Base-by-base conservation (phyloP, 768 basidiomycete genomes). In the Auricularia heimuer region DNA sequence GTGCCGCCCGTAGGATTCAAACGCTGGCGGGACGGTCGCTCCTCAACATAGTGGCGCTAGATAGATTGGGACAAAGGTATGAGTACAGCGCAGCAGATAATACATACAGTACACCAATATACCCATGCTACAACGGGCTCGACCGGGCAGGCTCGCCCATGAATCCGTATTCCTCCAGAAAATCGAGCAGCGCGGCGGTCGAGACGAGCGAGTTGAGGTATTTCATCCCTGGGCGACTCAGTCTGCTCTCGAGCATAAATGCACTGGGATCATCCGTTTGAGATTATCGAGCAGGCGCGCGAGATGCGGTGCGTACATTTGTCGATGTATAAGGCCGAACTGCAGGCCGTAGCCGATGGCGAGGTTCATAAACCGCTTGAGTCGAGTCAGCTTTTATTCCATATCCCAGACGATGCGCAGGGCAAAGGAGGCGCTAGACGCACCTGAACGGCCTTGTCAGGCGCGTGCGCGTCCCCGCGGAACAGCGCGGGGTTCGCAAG, bases 401-500 rank as follows among this genome's bases (percentile, higher is more conserved):
- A 29, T 29, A 29, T 29, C 29, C 29, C 29, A 29, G 29, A 29
- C 29, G 29, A 29, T 29, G 29, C 29, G 29, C 29, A 29, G 29
- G 29, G 29, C 29, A 29, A 29, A 29, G 29, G 29, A 29, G 29
- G 29, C 29, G 29, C 29, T 29, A 29, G 29, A 29, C 29, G 10
- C 1, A 75, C 75, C 63, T 77, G 69, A 3, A 79, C 69, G 0
- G 75, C 76, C 36, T 75, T 70, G 14, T 69, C 54, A 0, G 79
- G 79, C 0, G 79, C 80, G 21, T 66, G 45, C 1, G 68, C 63
- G 67, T 77, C 76, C 3, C 78, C 79, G 0, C 75, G 70, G 62
- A 80, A 80, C 11, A 81, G 68, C 0, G 78, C 75, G 11, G 76
- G 76, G 67, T 82, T 82, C 1, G 78, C 80, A 37, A 82, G 67